Base-by-base conservation (phyloP, 495 filamentous ascomycete genomes). In the Lepraria neglecta region DNA sequence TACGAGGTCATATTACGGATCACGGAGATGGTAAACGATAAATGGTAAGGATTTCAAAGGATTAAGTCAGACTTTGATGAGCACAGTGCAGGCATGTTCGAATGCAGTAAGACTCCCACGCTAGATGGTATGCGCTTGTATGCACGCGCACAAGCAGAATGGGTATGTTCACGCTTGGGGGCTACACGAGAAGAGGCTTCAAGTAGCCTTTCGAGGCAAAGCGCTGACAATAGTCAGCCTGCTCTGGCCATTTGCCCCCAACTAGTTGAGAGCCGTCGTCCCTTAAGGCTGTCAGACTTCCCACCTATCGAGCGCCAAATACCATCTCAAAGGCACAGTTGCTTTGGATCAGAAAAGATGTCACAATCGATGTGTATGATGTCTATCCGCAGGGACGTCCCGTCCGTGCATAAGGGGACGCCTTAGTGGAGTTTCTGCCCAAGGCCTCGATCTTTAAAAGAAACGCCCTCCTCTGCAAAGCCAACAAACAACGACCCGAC, bases 111-210 rank as follows among this genome's bases (percentile, higher is more conserved):
- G 10, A 48, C 44, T 61, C 59, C 59, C 43, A 56, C 59, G 42
- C 59, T 61, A 61, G 14, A 56, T 1, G 24, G 17, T 27, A 48
- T 61, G 59, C 59, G 51, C 59, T 61, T 61, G 52, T 61, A 56
- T 61, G 59, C 59, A 40, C 54, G 28, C 33, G 30, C 51, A 65
- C 50, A 47, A 52, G 40, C 52, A 27, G 42, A 19, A 43, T 52
- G 58, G 17, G 59, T 64, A 47, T 24, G 45, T 27, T n/a, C 24
- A 35, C 15, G 9, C 3, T 19, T 28, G 42, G 59, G 38, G 7
- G 58, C 28, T 4, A 28, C 35, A 30, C 38, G 40, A 61, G 42
- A 21, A 24, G 45, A 48, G 30, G 28, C 51, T 28, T 33, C 14
- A 21, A 9, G 15, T 57, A 14, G 42, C 52, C 21, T 38, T 24